These are phyloP conservation scores for Sequoia sempervirens DNA, from an alignment of 75 land plant species.

Conservation along the genomic window DNA sequence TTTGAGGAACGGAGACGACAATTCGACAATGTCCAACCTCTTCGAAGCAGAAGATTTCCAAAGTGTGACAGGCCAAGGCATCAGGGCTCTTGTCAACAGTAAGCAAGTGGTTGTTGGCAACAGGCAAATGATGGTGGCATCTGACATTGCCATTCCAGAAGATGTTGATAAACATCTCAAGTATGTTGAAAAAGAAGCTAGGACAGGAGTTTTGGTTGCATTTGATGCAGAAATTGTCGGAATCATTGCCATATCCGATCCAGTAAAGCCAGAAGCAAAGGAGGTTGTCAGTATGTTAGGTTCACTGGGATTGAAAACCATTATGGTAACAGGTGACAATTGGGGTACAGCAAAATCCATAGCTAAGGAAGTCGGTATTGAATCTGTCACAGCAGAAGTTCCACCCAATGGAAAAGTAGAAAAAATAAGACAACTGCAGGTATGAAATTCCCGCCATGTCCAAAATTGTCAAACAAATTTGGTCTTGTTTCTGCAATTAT, in stretches of 20 bases:
- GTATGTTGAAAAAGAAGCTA: constrained; percentile 21
- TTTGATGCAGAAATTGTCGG: constrained; percentile 29
- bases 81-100: constrained; percentile 21
- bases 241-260: constrained; percentile 39
- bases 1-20: constrained; percentile 1
- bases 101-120: constrained; percentile 36
- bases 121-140: constrained; percentile 25
- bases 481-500: not conserved
- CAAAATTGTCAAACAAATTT: not conserved
- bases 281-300: constrained; percentile 29
- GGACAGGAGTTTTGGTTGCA: constrained; percentile 39
- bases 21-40: constrained; percentile 20
- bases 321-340: constrained; percentile 59
- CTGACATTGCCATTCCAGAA: constrained; percentile 17
- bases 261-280: constrained; percentile 44
- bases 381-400: constrained; percentile 37
- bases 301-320: constrained; percentile 30
- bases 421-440: constrained; percentile 30
- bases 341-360: constrained; percentile 42
- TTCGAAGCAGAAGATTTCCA: constrained; percentile 19
- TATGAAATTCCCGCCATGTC: not conserved
- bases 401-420: constrained; percentile 41
- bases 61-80: constrained; percentile 41
- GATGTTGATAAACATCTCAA: constrained; percentile 21
- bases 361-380: constrained; percentile 49